Conservation (phyloP, 352 stramenopile species). For the Phytophthora agathidicida region DNA sequence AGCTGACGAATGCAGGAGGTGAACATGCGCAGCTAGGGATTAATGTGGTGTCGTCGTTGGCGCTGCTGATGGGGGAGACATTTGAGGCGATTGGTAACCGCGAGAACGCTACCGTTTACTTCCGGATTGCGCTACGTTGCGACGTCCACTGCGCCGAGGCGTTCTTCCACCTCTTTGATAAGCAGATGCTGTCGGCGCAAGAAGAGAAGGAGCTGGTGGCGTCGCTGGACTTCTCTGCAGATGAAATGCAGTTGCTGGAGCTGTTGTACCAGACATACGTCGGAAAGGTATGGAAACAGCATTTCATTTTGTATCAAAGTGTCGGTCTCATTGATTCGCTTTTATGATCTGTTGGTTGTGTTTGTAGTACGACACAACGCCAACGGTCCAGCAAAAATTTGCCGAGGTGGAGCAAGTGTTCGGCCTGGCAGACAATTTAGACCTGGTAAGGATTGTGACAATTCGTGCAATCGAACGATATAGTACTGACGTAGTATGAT, state of each 20-base stretch:
- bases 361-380: conserved; percentile 62
- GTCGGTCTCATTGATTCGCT: background rate
- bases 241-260: conserved; percentile 67
- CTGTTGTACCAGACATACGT: conserved; percentile 73
- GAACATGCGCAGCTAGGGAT: conserved; percentile 42
- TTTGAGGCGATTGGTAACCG: conserved; percentile 86
- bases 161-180: conserved; percentile 87
- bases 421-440: conserved; percentile 62
- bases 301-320: background rate
- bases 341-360: conserved; percentile 1
- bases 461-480: background rate
- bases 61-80: conserved; percentile 82
- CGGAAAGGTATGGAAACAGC: conserved; percentile 46
- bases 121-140: conserved; percentile 72
- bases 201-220: conserved; percentile 76
- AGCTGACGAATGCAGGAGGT: conserved; percentile 32
- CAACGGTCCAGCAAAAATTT: conserved; percentile 71
- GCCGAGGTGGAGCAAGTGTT: conserved; percentile 58
- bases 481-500: conserved; percentile 14
- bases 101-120: conserved; percentile 83
- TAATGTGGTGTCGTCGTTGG: conserved; percentile 82
- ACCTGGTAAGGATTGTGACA: conserved; percentile 48
- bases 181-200: conserved; percentile 79
- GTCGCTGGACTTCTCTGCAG: conserved; percentile 66
- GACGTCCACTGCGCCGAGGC: conserved; percentile 86